phyloP scores from a whole-genome alignment of 441 rosid genomes.

The Hypseocharis bilobata region DNA sequence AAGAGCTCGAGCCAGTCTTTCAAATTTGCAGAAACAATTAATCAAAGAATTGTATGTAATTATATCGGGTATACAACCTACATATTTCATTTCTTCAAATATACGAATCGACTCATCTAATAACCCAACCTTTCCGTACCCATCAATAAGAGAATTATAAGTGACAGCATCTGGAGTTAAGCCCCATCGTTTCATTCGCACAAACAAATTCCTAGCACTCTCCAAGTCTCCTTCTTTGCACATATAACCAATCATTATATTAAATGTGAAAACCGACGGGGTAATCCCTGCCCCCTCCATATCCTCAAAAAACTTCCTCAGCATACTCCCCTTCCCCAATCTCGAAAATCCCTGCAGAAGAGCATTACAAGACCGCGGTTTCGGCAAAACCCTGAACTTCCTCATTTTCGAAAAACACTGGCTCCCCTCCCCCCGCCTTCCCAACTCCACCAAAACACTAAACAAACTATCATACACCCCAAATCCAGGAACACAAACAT shows the following conservation, averaged over 20 bases:
- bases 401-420: constrained; percentile 48
- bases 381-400: constrained; percentile 50
- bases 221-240: constrained; percentile 56
- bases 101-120: constrained; percentile 37
- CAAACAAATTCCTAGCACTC: constrained; percentile 40
- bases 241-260: constrained; percentile 56
- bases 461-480: constrained; percentile 77
- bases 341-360: constrained; percentile 45
- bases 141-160: constrained; percentile 63
- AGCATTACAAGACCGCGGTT: constrained; percentile 56
- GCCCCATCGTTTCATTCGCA: constrained; percentile 47
- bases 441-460: constrained; percentile 54
- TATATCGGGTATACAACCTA: constrained; percentile 45
- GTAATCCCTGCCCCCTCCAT: constrained; percentile 47
- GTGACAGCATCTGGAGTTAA: constrained; percentile 58
- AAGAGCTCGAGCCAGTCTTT: constrained; percentile 38
- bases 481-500: constrained; percentile 44
- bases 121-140: constrained; percentile 51
- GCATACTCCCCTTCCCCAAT: constrained; percentile 28
- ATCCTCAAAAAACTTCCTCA: constrained; percentile 40
- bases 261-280: constrained; percentile 52
- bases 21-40: constrained; percentile 51
- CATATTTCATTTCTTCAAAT: constrained; percentile 53
- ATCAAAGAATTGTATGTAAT: constrained; percentile 54
- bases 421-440: constrained; percentile 51